phyloP scores from a whole-genome alignment of 2,329 filamentous ascomycete species.

The Fusarium luffae region DNA sequence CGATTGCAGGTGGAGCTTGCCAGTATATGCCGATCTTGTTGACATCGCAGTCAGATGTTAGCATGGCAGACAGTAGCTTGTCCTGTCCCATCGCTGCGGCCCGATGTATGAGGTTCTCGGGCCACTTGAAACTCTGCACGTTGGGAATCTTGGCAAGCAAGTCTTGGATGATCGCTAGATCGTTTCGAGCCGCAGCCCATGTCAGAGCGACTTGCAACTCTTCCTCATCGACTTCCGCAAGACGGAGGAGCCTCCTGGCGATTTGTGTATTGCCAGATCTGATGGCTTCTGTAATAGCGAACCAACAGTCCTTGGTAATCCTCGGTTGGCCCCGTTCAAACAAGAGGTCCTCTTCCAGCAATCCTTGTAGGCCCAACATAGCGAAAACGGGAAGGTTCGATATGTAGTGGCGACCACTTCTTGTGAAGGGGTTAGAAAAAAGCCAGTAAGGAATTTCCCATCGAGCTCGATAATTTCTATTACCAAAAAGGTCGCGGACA shows the following conservation, averaged over 20 bases:
- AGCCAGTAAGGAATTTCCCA: constrained; percentile 2
- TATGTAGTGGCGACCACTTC: not conserved
- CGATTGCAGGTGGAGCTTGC: not conserved
- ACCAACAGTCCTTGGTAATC: not conserved
- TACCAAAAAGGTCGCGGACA: not conserved
- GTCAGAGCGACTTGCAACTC: not conserved
- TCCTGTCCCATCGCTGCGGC: not conserved
- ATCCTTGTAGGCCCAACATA: not conserved
- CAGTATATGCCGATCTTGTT: not conserved
- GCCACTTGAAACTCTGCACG: not conserved
- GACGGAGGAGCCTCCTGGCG: not conserved
- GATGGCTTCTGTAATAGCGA: not conserved
- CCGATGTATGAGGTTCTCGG: not conserved
- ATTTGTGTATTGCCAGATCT: not conserved
- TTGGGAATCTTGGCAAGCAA: not conserved
- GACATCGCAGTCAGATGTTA: not conserved
- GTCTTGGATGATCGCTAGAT: not conserved
- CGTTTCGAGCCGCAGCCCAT: not conserved
- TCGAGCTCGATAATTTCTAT: not conserved
- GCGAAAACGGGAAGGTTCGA: not conserved
- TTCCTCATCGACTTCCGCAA: not conserved
- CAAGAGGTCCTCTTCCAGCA: not conserved
- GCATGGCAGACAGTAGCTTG: not conserved
- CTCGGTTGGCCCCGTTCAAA: not conserved
- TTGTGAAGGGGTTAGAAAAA: not conserved